phyloP scores from a whole-genome alignment of 176 grass and related monocot genomes.

The Miscanthus lutarioriparius region DNA sequence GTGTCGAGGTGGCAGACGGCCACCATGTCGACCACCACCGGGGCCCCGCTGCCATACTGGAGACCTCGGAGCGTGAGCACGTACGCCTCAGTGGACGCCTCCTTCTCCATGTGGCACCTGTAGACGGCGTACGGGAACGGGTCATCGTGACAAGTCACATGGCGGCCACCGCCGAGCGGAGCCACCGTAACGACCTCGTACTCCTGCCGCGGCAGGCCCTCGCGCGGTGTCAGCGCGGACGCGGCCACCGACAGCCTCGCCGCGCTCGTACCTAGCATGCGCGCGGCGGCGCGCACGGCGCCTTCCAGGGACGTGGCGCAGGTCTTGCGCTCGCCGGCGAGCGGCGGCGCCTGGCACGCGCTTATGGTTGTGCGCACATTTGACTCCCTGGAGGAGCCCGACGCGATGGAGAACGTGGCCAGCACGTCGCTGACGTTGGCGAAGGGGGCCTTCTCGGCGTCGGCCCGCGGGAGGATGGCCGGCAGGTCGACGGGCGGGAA shows the following conservation, averaged over 20 bases:
- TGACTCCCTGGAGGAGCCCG: background rate
- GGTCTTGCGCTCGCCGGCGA: background rate
- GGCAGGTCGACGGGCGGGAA: background rate
- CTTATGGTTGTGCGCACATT: no score
- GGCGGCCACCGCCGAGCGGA: background rate
- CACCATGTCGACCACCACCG: background rate
- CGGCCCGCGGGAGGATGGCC: no score
- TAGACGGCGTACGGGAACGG: slow-evolving; percentile 9
- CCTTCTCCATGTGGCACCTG: background rate
- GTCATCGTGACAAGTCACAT: background rate
- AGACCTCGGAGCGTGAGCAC: background rate
- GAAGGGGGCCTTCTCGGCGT: no score
- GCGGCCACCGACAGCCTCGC: background rate
- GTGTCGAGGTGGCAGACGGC: slow-evolving; percentile 26
- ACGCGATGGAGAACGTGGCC: background rate
- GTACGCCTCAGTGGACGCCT: background rate
- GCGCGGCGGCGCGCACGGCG: background rate
- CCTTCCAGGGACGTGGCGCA: slow-evolving; percentile 2
- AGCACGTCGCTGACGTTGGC: no score
- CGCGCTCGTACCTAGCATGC: background rate
- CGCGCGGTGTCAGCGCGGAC: background rate
- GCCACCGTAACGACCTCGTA: background rate
- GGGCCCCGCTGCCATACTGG: no score
- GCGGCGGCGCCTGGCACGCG: background rate
- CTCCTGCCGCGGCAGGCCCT: background rate